Evolutionary conservation across 148 eudicot species (phyloP), one percentile per base, ranked within the genome.

Genomic region (Persicaria maculosa): DNA sequence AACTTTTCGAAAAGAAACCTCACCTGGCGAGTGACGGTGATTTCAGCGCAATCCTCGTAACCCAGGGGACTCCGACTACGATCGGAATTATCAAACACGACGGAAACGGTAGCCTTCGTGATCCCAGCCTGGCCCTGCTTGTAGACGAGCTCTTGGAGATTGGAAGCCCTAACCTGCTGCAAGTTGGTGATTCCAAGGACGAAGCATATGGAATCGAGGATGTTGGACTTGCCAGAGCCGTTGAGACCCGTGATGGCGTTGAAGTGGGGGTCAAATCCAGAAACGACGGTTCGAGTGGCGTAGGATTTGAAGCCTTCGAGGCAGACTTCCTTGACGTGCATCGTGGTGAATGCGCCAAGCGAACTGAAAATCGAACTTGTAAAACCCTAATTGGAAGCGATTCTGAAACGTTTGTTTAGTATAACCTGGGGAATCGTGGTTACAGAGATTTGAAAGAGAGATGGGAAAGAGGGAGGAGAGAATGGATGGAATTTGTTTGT

Each of bases 101-200:
- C 69, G 3, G 98, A 93, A 9, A 96, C 99, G 0, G 99, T 90
- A 1, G 99, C 99, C 72, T 96, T 96, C 0, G 97, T 96, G 69
- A 96, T 92, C 40, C 99, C 99, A 67, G 99, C 97, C 74, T 96
- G 99, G 5, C 99, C 99, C 80, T 96, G 99, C 89, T 96, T 92
- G 77, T 96, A 96, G 22, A 96, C 97, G 72, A 96, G 84, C 82
- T 96, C 97, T 74, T 96, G 99, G 36, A 96, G 82, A 84, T 96
- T 96, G 0, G 99, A 88, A 81, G 99, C 99, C 80, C 99, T 81
- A 77, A 96, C 99, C 74, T 96, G 99, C 88, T 89, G 93, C 85
- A 96, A 80, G 77, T 96, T 96, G 16, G 99, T 96, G 45, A 96
- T 96, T 3, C 99, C 97, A 71, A 96, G 73, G 15, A 96, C 97